Percentiles rank a stretch among this genome's conserved stretches.
These are phyloP conservation scores for Gnomoniopsis sp. DNA, from an alignment of 2,329 filamentous ascomycete genomes.

Conservation along the genomic window DNA sequence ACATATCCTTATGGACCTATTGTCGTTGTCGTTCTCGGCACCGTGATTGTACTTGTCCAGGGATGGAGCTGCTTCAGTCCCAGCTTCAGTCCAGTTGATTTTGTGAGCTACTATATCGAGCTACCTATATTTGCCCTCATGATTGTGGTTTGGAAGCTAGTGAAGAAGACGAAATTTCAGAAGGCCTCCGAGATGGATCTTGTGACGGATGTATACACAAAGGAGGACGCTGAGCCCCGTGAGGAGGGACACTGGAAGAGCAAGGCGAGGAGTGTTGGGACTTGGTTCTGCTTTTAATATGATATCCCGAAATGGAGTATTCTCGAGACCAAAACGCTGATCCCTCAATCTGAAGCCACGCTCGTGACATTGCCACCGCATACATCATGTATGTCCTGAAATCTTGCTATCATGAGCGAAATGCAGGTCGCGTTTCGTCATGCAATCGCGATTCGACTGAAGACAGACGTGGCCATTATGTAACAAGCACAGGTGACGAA, in stretches of 20 bases:
- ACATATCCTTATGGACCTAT: conserved; percentile 62
- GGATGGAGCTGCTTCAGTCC: conserved; percentile 63
- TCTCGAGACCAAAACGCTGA: neutral
- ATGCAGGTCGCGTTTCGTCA: neutral
- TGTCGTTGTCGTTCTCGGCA: conserved; percentile 53
- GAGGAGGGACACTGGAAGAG: conserved; percentile 1
- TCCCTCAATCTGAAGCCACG: neutral
- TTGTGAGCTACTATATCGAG: conserved; percentile 63
- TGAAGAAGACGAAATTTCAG: conserved; percentile 21
- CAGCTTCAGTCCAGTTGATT: conserved; percentile 53
- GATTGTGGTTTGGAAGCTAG: conserved; percentile 51
- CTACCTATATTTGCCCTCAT: conserved; percentile 57
- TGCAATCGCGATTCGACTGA: conserved; percentile 19
- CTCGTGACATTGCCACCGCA: neutral
- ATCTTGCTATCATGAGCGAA: too few species aligned
- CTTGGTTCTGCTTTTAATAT: conserved; percentile 11
- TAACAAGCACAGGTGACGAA: conserved; percentile 38
- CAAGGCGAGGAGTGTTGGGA: neutral
- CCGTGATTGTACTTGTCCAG: conserved; percentile 59
- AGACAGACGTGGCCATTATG: conserved; percentile 30
- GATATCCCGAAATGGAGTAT: neutral
- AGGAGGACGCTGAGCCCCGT: conserved; percentile 13
- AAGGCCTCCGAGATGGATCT: conserved; percentile 22
- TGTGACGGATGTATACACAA: conserved; percentile 22
- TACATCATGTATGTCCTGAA: neutral